Percentiles rank a stretch among this genome's conserved stretches.
Evolutionary conservation across 164 flowering plant species (phyloP).

Genomic region (Protea cynaroides): DNA sequence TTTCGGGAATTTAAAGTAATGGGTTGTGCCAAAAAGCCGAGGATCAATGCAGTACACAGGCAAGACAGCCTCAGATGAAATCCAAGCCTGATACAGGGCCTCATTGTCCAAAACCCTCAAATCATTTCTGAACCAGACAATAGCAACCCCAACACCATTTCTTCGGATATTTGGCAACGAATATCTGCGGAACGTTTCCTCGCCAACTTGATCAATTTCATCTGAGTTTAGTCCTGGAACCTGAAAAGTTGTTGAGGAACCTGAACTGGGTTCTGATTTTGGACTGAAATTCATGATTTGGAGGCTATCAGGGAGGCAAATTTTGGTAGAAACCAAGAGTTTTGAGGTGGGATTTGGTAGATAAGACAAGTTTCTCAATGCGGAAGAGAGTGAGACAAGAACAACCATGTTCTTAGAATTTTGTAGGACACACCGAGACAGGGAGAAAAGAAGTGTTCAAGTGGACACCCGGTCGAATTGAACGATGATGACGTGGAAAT

Average conservation of each 20-base stretch:
- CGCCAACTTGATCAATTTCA: slow-evolving; percentile 38
- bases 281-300: slow-evolving; percentile 26
- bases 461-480: too few species aligned
- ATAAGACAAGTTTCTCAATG: slow-evolving; percentile 6
- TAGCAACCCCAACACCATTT: slow-evolving; percentile 53
- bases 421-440: too few species aligned
- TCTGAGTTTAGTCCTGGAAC: slow-evolving; percentile 39
- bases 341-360: slow-evolving; percentile 17
- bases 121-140: slow-evolving; percentile 95
- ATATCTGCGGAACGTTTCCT: slow-evolving; percentile 47
- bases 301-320: slow-evolving; percentile 1
- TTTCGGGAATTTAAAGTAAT: slow-evolving; percentile 80
- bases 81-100: slow-evolving; percentile 69
- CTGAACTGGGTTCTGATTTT: slow-evolving; percentile 8
- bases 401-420: background rate
- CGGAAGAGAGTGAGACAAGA: background rate
- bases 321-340: background rate
- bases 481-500: too few species aligned
- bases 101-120: slow-evolving; percentile 84
- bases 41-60: slow-evolving; percentile 93
- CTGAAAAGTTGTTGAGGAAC: slow-evolving; percentile 6
- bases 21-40: slow-evolving; percentile 61
- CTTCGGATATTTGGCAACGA: slow-evolving; percentile 24
- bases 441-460: too few species aligned
- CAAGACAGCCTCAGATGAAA: slow-evolving; percentile 53